Percentiles rank a stretch among this genome's conserved stretches.
phyloP scores from a whole-genome alignment of 164 flowering plant genomes.

The Warburgia ugandensis region DNA sequence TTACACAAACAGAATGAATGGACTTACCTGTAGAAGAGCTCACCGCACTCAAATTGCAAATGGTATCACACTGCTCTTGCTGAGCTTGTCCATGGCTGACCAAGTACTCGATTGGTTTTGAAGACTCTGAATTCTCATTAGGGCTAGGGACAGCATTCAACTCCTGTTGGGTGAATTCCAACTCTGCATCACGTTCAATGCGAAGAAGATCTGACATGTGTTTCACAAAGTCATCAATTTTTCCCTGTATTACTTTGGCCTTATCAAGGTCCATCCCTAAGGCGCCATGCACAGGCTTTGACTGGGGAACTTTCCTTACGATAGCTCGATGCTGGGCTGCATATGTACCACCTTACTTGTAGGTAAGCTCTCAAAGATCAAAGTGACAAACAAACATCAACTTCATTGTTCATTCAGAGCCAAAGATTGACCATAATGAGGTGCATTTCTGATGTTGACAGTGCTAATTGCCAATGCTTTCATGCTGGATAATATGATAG shows the following conservation, averaged over 20 bases:
- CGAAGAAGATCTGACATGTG: slow-evolving; percentile 71
- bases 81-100: slow-evolving; percentile 89
- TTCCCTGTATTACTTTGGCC: slow-evolving; percentile 58
- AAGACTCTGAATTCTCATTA: slow-evolving; percentile 37
- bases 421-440: too few relatives aligned
- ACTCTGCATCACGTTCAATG: slow-evolving; percentile 82
- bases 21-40: slow-evolving; percentile 71
- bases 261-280: slow-evolving; percentile 65
- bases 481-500: too few relatives aligned
- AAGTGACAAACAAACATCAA: background rate
- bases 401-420: background rate
- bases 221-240: slow-evolving; percentile 62
- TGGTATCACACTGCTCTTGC: slow-evolving; percentile 92
- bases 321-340: slow-evolving; percentile 78
- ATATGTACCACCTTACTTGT: slow-evolving; percentile 11
- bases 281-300: slow-evolving; percentile 43
- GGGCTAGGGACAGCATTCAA: slow-evolving; percentile 74
- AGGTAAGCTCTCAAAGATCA: background rate
- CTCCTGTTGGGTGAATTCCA: slow-evolving; percentile 91
- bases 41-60: slow-evolving; percentile 71
- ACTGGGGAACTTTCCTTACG: slow-evolving; percentile 39
- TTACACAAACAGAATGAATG: background rate
- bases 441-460: too few relatives aligned
- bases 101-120: slow-evolving; percentile 75
- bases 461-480: too few relatives aligned